Evolutionary conservation across 2,329 filamentous ascomycete species (phyloP).

Genomic region (Beauveria sp.): DNA sequence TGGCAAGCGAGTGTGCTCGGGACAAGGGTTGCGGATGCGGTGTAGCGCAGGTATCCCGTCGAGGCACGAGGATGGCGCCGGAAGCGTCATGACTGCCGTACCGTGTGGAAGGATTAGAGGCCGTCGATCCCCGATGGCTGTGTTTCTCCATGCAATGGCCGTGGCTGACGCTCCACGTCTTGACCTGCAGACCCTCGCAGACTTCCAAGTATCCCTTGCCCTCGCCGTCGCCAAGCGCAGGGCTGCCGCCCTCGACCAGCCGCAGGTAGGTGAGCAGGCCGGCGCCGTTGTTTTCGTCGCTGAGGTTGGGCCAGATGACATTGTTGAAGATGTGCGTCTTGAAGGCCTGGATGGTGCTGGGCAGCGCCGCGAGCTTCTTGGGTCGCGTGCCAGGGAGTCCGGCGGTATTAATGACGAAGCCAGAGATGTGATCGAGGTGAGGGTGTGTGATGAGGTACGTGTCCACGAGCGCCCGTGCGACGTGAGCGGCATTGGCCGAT

Average conservation of each 20-base stretch:
- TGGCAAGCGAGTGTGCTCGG: constrained; percentile 23
- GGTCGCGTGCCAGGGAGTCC: constrained; percentile 71
- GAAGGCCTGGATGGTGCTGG: constrained; percentile 83
- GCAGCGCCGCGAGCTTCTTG: constrained; percentile 79
- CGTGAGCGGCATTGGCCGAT: constrained; percentile 70
- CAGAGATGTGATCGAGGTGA: constrained; percentile 91
- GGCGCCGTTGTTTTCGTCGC: constrained; percentile 90
- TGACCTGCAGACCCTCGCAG: constrained; percentile 81
- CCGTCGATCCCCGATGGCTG: constrained; percentile 49
- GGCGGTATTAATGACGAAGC: constrained; percentile 89
- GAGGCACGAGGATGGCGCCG: constrained; percentile 21
- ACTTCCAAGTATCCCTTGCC: constrained; percentile 80
- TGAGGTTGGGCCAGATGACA: constrained; percentile 93
- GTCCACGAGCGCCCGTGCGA: constrained; percentile 73
- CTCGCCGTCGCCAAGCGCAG: constrained; percentile 72
- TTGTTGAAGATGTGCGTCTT: constrained; percentile 97
- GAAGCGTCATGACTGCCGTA: constrained; percentile 43
- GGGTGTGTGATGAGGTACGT: constrained; percentile 92
- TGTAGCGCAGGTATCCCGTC: constrained; percentile 19
- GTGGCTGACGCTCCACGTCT: constrained; percentile 81
- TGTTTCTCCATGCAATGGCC: constrained; percentile 77
- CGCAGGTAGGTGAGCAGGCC: constrained; percentile 87
- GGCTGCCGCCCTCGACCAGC: constrained; percentile 80
- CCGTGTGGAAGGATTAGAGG: constrained; percentile 42
- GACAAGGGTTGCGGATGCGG: constrained; percentile 7